Conservation (phyloP, 1,284 basidiomycete species). For the Naganishia albida region DNA sequence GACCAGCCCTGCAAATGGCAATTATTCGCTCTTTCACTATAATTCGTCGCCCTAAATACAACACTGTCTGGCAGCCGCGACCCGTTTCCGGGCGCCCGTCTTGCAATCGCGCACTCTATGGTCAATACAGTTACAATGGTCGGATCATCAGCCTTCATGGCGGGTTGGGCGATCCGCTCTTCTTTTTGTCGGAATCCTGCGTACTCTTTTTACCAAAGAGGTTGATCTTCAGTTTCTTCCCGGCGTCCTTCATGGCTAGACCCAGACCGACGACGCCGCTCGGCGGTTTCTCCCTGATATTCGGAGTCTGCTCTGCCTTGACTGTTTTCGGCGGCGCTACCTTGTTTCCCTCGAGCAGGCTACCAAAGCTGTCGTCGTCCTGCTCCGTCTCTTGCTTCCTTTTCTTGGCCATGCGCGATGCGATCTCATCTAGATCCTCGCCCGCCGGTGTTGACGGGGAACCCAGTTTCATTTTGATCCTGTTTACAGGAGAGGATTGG, state of each 20-base stretch:
- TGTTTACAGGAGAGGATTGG: constrained; percentile 49
- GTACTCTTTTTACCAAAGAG: constrained; percentile 33
- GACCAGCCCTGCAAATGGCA: no score
- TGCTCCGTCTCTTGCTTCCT: constrained; percentile 68
- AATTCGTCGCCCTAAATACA: not conserved
- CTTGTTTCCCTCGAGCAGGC: constrained; percentile 59
- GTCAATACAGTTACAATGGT: not conserved
- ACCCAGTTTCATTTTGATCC: constrained; percentile 28
- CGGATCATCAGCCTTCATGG: not conserved
- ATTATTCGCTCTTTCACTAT: no score
- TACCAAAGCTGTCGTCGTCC: constrained; percentile 69
- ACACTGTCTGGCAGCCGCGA: not conserved
- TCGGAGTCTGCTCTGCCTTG: constrained; percentile 23
- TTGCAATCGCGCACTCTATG: not conserved
- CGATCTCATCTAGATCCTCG: constrained; percentile 54
- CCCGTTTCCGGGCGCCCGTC: no score
- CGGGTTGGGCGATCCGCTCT: constrained; percentile 7
- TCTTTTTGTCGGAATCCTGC: constrained; percentile 20
- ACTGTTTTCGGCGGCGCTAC: constrained; percentile 34
- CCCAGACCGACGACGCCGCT: constrained; percentile 33
- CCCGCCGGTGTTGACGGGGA: constrained; percentile 30
- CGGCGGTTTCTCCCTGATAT: constrained; percentile 29
- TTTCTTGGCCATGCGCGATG: constrained; percentile 64
- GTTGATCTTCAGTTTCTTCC: constrained; percentile 73
- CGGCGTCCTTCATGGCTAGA: constrained; percentile 64